Conservation (phyloP, 1,284 basidiomycete genomes). For the Melanopsichium pennsylvanicum region DNA sequence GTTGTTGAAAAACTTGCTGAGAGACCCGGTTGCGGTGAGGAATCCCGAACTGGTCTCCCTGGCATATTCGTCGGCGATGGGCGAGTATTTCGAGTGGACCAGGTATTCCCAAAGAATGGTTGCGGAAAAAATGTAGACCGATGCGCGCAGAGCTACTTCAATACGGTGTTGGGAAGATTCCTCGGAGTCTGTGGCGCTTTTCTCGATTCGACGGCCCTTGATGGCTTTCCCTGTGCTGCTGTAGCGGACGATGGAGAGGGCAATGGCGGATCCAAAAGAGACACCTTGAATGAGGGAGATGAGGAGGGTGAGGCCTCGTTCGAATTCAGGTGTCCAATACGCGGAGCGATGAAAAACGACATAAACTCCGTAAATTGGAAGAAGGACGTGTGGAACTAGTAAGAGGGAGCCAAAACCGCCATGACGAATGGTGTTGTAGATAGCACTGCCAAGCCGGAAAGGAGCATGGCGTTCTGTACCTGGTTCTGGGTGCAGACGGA, state of each 20-base stretch:
- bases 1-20: slow-evolving; percentile 39
- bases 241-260: slow-evolving; percentile 33
- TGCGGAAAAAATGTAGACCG: slow-evolving; percentile 20
- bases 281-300: slow-evolving; percentile 33
- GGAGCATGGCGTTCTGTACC: slow-evolving; percentile 11
- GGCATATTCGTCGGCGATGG: slow-evolving; percentile 22
- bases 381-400: slow-evolving; percentile 19
- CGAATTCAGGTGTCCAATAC: slow-evolving; percentile 24
- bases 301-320: slow-evolving; percentile 9
- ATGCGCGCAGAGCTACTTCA: slow-evolving; percentile 26
- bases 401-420: slow-evolving; percentile 17
- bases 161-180: slow-evolving; percentile 25
- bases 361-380: slow-evolving; percentile 42
- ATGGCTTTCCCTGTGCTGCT: slow-evolving; percentile 30
- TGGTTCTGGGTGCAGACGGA: slow-evolving; percentile 41
- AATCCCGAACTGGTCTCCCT: slow-evolving; percentile 23
- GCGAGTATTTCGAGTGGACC: slow-evolving; percentile 39
- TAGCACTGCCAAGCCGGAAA: slow-evolving; percentile 17
- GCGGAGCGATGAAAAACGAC: slow-evolving; percentile 14
- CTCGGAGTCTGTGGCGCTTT: slow-evolving; percentile 26
- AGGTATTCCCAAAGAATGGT: slow-evolving; percentile 45
- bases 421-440: slow-evolving; percentile 25
- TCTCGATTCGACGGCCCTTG: slow-evolving; percentile 43
- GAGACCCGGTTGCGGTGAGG: slow-evolving; percentile 17
- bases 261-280: slow-evolving; percentile 23